Percentiles rank a stretch among this genome's conserved stretches.
phyloP scores from a whole-genome alignment of 805 yeast species.

The Cyberlindnera subsufficiens region DNA sequence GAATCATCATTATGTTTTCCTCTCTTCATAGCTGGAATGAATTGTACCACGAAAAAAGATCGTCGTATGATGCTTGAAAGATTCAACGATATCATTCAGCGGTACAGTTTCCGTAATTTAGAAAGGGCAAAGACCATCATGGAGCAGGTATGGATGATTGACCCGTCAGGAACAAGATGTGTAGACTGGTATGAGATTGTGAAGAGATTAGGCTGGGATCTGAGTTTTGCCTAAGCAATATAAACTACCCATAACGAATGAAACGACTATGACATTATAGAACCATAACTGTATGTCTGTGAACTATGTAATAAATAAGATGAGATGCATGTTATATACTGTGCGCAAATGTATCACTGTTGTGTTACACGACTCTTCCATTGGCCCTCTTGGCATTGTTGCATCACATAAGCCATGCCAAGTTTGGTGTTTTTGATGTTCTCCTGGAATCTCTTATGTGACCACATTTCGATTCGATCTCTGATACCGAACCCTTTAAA shows the following conservation, averaged over 20 bases:
- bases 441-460: constrained; percentile 60
- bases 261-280: neutral
- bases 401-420: constrained; percentile 79
- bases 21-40: constrained; percentile 70
- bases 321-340: neutral
- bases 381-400: constrained; percentile 36
- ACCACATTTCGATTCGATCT: constrained; percentile 78
- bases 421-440: constrained; percentile 59
- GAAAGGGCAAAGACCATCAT: constrained; percentile 34
- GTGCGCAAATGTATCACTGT: neutral
- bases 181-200: constrained; percentile 73
- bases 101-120: constrained; percentile 66
- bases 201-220: constrained; percentile 66
- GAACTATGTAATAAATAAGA: neutral
- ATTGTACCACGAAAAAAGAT: constrained; percentile 48
- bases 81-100: constrained; percentile 47
- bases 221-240: constrained; percentile 53
- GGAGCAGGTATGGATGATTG: constrained; percentile 37
- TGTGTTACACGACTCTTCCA: neutral
- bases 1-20: constrained; percentile 76
- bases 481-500: constrained; percentile 58
- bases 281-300: too few species aligned
- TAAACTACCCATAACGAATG: neutral
- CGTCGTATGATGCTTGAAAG: constrained; percentile 45
- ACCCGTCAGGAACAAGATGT: constrained; percentile 46